phyloP scores from a whole-genome alignment of 2,329 filamentous ascomycete genomes.

The Cryphonectria naterciae region DNA sequence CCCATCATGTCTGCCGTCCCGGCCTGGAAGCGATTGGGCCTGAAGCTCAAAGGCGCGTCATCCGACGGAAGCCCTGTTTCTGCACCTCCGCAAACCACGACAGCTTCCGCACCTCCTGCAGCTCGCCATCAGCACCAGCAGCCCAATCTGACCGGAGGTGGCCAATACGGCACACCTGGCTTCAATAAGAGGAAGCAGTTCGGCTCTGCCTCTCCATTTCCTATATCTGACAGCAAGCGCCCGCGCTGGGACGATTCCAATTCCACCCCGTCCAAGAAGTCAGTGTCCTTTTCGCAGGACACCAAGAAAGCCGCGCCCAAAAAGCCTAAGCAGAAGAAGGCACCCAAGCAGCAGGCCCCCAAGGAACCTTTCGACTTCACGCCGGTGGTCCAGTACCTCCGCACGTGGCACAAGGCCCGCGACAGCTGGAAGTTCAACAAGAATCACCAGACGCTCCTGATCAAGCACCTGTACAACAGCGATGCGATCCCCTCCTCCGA shows the following conservation, averaged over 20 bases:
- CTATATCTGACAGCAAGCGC: slow-evolving; percentile 42
- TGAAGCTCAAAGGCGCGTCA: slow-evolving; percentile 59
- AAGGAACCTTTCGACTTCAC: slow-evolving; percentile 47
- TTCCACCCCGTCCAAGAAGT: slow-evolving; percentile 43
- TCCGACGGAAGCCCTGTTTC: slow-evolving; percentile 40
- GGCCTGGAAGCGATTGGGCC: slow-evolving; percentile 66
- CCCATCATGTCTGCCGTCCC: slow-evolving; percentile 53
- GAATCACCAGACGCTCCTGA: slow-evolving; percentile 81
- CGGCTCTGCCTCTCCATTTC: slow-evolving; percentile 41
- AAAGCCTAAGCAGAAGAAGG: slow-evolving; percentile 42
- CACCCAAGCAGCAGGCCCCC: slow-evolving; percentile 37
- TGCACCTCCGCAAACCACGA: slow-evolving; percentile 31
- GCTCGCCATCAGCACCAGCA: slow-evolving; percentile 32
- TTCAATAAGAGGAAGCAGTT: slow-evolving; percentile 55
- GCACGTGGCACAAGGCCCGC: slow-evolving; percentile 72
- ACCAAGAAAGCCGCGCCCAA: slow-evolving; percentile 41
- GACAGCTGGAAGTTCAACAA: slow-evolving; percentile 95
- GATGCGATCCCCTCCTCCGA: slow-evolving; percentile 72
- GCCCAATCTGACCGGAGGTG: slow-evolving; percentile 35
- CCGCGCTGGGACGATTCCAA: slow-evolving; percentile 34
- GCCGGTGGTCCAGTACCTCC: slow-evolving; percentile 75
- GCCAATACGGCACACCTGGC: slow-evolving; percentile 36
- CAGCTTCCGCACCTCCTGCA: slow-evolving; percentile 30
- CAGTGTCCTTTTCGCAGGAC: slow-evolving; percentile 54
- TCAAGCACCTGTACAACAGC: slow-evolving; percentile 80